Evolutionary conservation across 2,329 filamentous ascomycete genomes (phyloP).

Genomic region (Botryosphaeria dothidea): DNA sequence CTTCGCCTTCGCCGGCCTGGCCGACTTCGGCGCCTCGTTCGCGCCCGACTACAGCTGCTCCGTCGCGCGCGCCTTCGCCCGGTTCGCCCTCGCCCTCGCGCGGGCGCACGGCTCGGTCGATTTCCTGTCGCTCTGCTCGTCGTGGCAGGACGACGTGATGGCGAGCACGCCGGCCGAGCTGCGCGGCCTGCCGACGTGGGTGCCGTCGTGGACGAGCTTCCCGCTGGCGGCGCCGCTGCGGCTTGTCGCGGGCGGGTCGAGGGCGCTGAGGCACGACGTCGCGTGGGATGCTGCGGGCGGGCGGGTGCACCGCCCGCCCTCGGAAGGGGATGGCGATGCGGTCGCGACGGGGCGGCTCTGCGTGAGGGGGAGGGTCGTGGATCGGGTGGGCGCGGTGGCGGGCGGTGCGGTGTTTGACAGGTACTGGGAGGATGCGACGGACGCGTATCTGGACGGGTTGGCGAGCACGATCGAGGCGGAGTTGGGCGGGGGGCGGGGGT

Average conservation of each 20-base stretch:
- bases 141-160: not conserved
- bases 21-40: slow-evolving; percentile 13
- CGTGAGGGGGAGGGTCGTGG: slow-evolving; percentile 23
- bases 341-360: slow-evolving; percentile 16
- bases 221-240: slow-evolving; percentile 22
- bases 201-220: slow-evolving; percentile 32
- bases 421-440: slow-evolving; percentile 15
- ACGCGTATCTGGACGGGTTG: slow-evolving; percentile 16
- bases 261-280: not conserved
- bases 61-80: slow-evolving; percentile 21
- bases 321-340: not conserved
- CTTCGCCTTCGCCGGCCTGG: slow-evolving; percentile 23
- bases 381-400: slow-evolving; percentile 17
- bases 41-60: slow-evolving; percentile 22
- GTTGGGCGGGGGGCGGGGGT: slow-evolving; percentile 1
- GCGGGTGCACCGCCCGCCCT: slow-evolving; percentile 14
- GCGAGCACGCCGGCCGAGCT: slow-evolving; percentile 26
- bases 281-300: slow-evolving; percentile 22
- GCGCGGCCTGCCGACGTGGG: slow-evolving; percentile 32
- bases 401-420: slow-evolving; percentile 5
- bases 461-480: slow-evolving; percentile 16
- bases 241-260: not conserved
- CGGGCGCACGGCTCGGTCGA: slow-evolving; percentile 21
- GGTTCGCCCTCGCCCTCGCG: slow-evolving; percentile 21
- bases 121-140: slow-evolving; percentile 22